Base-by-base conservation (phyloP, 768 basidiomycete species). In the Hydnomerulius pinastri region DNA sequence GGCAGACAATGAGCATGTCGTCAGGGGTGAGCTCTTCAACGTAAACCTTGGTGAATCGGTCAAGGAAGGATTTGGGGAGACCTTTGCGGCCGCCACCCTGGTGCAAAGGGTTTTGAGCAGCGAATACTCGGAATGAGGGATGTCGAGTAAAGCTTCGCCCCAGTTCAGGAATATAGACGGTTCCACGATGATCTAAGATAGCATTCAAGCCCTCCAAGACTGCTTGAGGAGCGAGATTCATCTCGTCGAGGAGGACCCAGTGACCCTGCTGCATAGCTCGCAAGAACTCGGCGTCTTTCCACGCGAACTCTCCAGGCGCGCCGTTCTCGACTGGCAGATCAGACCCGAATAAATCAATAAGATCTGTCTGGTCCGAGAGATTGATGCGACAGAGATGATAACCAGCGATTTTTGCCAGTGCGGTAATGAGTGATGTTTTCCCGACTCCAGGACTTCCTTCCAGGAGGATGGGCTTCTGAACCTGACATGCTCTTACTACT, bases 361-460 rank as follows among this genome's bases (percentile, higher is more conserved):
- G 78, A 65, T 99, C 97, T 0, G 96, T 98, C 67, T 99, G 97
- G 60, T 99, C 97, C 4, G 97, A 98, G 18, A 99, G 72, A 70
- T 99, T 99, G 77, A 99, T 95, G 18, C 97, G 86, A 64, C 86
- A 91, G 25, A 98, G 76, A 24, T 77, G 71, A 63, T 93, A 83
- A 15, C 93, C 92, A 32, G 86, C 74, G 4, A 88, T 72, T 53
- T 83, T 85, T 20, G 94, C 93, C 10, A 99, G 75, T 8, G 97
- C 96, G 15, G 86, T 78, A 43, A 98, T 75, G 4, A 99, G 78
- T 64, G 92, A 97, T 2, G 97, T 98, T 71, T 99, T 99, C 3
- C 97, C 97, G 12, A 98, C 97, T 0, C 97, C 97, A 10, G 97
- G 97, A 68, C 94, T 98, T 1, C 97, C 97, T 65, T 99, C 97